Percentiles rank a stretch among this genome's conserved stretches.
Conservation (phyloP, 352 stramenopile genomes). For the Pythium pectinolyticum region DNA sequence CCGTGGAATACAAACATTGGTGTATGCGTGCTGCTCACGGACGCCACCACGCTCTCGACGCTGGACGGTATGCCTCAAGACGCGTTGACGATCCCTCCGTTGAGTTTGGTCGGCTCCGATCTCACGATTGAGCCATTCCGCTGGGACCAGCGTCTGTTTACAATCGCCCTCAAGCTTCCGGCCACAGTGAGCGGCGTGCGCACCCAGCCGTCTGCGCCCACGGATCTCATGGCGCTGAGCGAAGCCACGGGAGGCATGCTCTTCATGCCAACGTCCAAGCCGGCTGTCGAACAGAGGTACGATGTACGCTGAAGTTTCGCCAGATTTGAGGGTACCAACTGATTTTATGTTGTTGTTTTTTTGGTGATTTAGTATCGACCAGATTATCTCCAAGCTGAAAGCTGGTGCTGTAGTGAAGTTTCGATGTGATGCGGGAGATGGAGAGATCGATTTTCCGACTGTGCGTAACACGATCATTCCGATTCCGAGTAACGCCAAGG, state of each 20-base stretch:
- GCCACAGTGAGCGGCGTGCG: constrained; percentile 51
- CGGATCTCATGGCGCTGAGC: constrained; percentile 84
- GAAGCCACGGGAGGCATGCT: constrained; percentile 83
- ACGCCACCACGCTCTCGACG: constrained; percentile 70
- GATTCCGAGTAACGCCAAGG: constrained; percentile 68
- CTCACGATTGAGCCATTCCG: constrained; percentile 81
- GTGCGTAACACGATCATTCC: constrained; percentile 73
- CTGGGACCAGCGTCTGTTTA: constrained; percentile 86
- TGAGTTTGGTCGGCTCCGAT: constrained; percentile 62
- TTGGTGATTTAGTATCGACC: constrained; percentile 59
- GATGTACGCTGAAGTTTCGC: background rate
- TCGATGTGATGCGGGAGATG: constrained; percentile 56
- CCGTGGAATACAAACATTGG: constrained; percentile 87
- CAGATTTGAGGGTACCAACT: background rate
- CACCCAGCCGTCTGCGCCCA: constrained; percentile 46
- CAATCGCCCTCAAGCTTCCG: constrained; percentile 81
- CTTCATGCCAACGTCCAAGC: constrained; percentile 80
- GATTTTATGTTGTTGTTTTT: background rate
- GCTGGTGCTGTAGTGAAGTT: constrained; percentile 82
- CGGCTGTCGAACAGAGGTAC: constrained; percentile 66
- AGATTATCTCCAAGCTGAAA: constrained; percentile 84
- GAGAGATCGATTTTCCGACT: constrained; percentile 44
- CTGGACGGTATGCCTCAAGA: constrained; percentile 73
- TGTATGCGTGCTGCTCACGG: constrained; percentile 78
- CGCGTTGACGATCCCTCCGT: constrained; percentile 71